These are phyloP conservation scores for Capsicum pubescens DNA, from an alignment of 257 asterid genomes.

Conservation along the genomic window DNA sequence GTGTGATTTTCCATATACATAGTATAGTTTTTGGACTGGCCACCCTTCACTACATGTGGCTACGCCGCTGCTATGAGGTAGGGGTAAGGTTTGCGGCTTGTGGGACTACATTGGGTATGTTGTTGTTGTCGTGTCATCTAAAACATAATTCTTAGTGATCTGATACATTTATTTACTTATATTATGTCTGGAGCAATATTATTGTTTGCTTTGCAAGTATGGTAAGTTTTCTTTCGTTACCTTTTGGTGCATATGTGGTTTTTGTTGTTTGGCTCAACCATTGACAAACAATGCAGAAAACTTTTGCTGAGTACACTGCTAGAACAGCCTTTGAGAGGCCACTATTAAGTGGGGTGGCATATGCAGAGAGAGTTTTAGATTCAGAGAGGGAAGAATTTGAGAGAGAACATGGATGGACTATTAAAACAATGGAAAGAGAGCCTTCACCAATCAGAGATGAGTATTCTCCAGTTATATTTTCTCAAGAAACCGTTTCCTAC, in stretches of 20 bases:
- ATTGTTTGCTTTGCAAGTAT: too few relatives aligned
- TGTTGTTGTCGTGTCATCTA: background rate
- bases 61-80: background rate
- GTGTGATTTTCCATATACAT: too few relatives aligned
- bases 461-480: constrained; percentile 87
- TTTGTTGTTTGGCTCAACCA: too few relatives aligned
- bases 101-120: background rate
- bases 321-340: constrained; percentile 97
- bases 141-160: too few relatives aligned
- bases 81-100: background rate
- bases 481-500: constrained; percentile 92
- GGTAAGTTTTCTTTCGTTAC: too few relatives aligned
- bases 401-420: constrained; percentile 79
- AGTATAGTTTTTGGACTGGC: too few relatives aligned
- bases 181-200: too few relatives aligned
- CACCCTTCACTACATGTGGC: too few relatives aligned
- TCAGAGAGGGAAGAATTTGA: constrained; percentile 81
- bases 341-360: constrained; percentile 87
- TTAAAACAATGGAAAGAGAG: constrained; percentile 81
- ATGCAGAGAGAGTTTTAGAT: constrained; percentile 78
- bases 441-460: constrained; percentile 87
- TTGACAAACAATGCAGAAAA: constrained; percentile 53
- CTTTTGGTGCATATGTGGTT: too few relatives aligned
- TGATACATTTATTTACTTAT: too few relatives aligned
- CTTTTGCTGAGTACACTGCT: constrained; percentile 90